These are phyloP conservation scores for Geoglossum glabrum DNA, from an alignment of 495 filamentous ascomycete species.

Conservation along the genomic window DNA sequence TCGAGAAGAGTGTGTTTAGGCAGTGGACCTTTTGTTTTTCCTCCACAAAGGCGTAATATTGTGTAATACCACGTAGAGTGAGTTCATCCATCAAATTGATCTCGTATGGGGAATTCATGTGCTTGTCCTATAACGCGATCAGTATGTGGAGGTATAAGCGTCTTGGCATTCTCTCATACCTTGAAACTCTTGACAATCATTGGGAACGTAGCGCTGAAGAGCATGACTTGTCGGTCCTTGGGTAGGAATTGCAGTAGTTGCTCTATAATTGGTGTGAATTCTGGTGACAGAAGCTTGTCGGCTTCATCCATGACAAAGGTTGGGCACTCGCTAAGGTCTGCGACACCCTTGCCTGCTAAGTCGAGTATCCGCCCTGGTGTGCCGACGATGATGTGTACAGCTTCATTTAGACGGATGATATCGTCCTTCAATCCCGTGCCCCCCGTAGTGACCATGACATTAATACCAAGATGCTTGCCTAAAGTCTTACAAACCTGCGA, in stretches of 20 bases:
- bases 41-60: constrained; percentile 98
- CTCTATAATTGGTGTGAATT: constrained; percentile 95
- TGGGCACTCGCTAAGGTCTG: constrained; percentile 86
- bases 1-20: constrained; percentile 94
- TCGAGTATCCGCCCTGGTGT: constrained; percentile 92
- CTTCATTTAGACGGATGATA: constrained; percentile 81
- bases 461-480: constrained; percentile 87
- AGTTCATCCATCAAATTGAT: constrained; percentile 99
- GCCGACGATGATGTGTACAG: constrained; percentile 94
- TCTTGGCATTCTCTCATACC: constrained; percentile 20
- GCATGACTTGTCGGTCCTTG: constrained; percentile 94
- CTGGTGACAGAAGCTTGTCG: constrained; percentile 86
- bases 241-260: constrained; percentile 84
- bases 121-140: constrained; percentile 43
- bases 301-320: constrained; percentile 99
- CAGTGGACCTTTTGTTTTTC: constrained; percentile 99
- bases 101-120: constrained; percentile 88
- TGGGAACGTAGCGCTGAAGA: constrained; percentile 95
- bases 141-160: not conserved
- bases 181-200: constrained; percentile 92
- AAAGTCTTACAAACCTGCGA: constrained; percentile 98
- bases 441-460: constrained; percentile 98
- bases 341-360: constrained; percentile 81
- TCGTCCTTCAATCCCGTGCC: constrained; percentile 90
- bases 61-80: constrained; percentile 90